Evolutionary conservation across 768 basidiomycete species (phyloP).

Genomic region (Boletus tylopilopsis): DNA sequence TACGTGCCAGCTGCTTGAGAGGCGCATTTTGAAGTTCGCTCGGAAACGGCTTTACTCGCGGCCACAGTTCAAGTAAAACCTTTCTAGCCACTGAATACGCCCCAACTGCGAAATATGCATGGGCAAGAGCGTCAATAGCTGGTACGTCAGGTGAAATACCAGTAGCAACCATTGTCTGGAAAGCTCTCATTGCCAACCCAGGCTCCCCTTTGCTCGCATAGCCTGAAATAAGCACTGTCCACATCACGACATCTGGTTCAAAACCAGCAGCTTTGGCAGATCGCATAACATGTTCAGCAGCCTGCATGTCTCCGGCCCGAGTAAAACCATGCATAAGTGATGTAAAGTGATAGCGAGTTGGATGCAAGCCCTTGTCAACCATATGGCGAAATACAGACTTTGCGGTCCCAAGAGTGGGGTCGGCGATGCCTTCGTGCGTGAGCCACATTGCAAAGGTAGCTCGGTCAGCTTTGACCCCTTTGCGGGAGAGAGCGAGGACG

Average conservation of each 20-base stretch:
- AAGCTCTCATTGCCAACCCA: constrained; percentile 47
- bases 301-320: constrained; percentile 52
- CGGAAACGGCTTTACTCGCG: constrained; percentile 59
- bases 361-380: constrained; percentile 64
- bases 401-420: constrained; percentile 49
- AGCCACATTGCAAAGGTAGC: constrained; percentile 61
- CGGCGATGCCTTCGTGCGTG: constrained; percentile 53
- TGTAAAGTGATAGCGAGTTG: constrained; percentile 68
- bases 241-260: constrained; percentile 61
- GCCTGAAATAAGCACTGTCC: constrained; percentile 73
- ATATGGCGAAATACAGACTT: constrained; percentile 54
- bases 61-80: constrained; percentile 62
- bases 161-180: constrained; percentile 57
- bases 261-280: constrained; percentile 48
- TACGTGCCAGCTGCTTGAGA: constrained; percentile 42
- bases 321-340: constrained; percentile 77
- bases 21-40: constrained; percentile 39
- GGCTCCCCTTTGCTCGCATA: constrained; percentile 61
- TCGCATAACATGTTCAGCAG: constrained; percentile 54
- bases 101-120: constrained; percentile 61
- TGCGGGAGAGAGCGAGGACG: constrained; percentile 42
- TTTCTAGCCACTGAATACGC: constrained; percentile 47
- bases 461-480: constrained; percentile 52
- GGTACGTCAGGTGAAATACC: constrained; percentile 68
- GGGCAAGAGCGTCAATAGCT: constrained; percentile 65